phyloP scores from a whole-genome alignment of 257 asterid species.

The Vinca minor region DNA sequence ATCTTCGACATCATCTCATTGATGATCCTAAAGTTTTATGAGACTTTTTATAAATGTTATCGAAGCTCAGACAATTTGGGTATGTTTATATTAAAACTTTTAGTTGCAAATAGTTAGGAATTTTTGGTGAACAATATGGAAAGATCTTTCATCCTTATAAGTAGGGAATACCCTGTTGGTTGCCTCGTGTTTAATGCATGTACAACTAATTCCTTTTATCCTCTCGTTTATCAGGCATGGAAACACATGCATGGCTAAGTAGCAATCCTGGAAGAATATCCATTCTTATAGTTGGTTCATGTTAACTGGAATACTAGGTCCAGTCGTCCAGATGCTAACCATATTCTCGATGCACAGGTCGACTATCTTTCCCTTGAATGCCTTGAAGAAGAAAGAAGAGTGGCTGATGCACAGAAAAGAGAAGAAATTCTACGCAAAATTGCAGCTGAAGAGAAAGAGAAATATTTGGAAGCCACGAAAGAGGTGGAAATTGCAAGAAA shows the following conservation, averaged over 20 bases:
- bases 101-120: background rate
- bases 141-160: background rate
- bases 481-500: conserved; percentile 58
- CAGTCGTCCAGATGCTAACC: no score
- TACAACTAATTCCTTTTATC: no score
- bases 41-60: background rate
- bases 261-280: no score
- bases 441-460: conserved; percentile 55
- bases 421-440: conserved; percentile 52
- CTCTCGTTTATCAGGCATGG: background rate
- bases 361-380: conserved; percentile 60
- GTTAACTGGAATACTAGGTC: no score
- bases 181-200: background rate
- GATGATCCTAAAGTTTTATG: background rate
- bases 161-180: background rate
- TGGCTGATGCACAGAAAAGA: conserved; percentile 59
- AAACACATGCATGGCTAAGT: background rate
- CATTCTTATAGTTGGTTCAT: background rate
- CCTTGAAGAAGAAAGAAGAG: conserved; percentile 56
- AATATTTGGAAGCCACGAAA: conserved; percentile 65
- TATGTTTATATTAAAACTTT: background rate
- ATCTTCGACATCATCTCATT: conserved; percentile 8
- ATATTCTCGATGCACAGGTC: conserved; percentile 33
- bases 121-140: background rate
- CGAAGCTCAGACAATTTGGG: background rate